These are phyloP conservation scores for Melanopsichium pennsylvanicum DNA, from an alignment of 1,284 basidiomycete species.

Conservation along the genomic window DNA sequence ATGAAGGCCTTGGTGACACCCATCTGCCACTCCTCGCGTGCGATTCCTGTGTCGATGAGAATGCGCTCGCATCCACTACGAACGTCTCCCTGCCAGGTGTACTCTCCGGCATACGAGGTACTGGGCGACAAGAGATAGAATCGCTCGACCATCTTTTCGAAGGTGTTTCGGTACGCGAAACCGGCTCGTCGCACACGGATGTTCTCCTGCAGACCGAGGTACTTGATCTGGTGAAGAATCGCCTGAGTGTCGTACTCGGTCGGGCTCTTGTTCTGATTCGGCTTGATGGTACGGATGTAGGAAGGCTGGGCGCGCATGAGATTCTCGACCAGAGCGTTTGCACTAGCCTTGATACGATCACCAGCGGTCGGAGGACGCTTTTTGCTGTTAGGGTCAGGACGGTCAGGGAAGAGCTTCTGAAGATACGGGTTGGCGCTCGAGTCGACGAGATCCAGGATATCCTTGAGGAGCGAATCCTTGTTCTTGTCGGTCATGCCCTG, in stretches of 20 bases:
- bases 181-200: constrained; percentile 95
- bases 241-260: constrained; percentile 93
- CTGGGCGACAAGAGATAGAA: constrained; percentile 95
- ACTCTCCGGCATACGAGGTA: constrained; percentile 98
- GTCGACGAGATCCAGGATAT: constrained; percentile 87
- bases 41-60: constrained; percentile 91
- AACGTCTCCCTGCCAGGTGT: constrained; percentile 91
- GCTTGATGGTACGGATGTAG: constrained; percentile 99
- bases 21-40: constrained; percentile 99
- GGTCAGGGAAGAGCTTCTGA: constrained; percentile 88
- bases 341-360: constrained; percentile 92
- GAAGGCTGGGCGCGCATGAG: constrained; percentile 95
- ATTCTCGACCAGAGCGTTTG: constrained; percentile 92
- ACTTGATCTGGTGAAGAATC: constrained; percentile 98
- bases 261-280: constrained; percentile 93
- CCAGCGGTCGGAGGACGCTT: constrained; percentile 97
- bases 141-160: constrained; percentile 90
- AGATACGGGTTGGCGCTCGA: constrained; percentile 71
- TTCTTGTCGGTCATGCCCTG: constrained; percentile 99
- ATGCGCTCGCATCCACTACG: constrained; percentile 93
- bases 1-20: constrained; percentile 98
- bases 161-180: constrained; percentile 96
- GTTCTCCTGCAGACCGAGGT: constrained; percentile 97
- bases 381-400: constrained; percentile 94
- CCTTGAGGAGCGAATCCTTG: constrained; percentile 95